Conservation (phyloP, 208 protist genomes). For the Trypanosoma congolense region DNA sequence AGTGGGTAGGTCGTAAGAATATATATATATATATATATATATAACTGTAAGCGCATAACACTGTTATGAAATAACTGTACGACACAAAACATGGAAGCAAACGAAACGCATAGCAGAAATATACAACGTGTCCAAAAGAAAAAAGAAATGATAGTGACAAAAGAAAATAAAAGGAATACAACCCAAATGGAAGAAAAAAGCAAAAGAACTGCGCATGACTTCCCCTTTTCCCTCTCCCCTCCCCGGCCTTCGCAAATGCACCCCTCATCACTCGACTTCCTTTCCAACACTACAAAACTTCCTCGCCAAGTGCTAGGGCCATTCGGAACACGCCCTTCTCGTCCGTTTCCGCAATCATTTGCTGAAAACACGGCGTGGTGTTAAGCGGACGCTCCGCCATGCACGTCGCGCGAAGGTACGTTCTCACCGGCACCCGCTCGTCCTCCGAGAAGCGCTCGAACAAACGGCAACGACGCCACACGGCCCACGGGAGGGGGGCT, state of each 20-base stretch:
- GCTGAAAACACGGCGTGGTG: slow-evolving; percentile 69
- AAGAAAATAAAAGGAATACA: neutral
- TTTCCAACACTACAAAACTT: slow-evolving; percentile 54
- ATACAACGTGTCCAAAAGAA: slow-evolving; percentile 7
- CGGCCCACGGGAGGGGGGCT: slow-evolving; percentile 14
- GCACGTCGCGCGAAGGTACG: slow-evolving; percentile 57
- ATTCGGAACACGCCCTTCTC: slow-evolving; percentile 36
- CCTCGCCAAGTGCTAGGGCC: slow-evolving; percentile 51
- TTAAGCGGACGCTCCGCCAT: slow-evolving; percentile 70
- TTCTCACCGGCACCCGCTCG: slow-evolving; percentile 24
- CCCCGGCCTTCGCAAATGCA: no score
- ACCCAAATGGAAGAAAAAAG: slow-evolving; percentile 2
- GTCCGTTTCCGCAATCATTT: slow-evolving; percentile 58
- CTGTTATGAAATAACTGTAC: no score
- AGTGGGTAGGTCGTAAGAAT: no score
- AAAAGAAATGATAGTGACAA: slow-evolving; percentile 7
- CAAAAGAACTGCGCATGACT: neutral
- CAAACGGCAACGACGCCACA: slow-evolving; percentile 19
- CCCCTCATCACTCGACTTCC: no score
- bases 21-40: neutral
- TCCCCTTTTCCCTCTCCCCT: neutral
- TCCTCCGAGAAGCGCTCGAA: slow-evolving; percentile 7
- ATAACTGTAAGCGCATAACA: neutral
- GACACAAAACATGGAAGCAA: no score
- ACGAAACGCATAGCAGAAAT: slow-evolving; percentile 18